These are phyloP conservation scores for Flaveria ramosissima DNA, from an alignment of 129 eudicot species.

Conservation along the genomic window DNA sequence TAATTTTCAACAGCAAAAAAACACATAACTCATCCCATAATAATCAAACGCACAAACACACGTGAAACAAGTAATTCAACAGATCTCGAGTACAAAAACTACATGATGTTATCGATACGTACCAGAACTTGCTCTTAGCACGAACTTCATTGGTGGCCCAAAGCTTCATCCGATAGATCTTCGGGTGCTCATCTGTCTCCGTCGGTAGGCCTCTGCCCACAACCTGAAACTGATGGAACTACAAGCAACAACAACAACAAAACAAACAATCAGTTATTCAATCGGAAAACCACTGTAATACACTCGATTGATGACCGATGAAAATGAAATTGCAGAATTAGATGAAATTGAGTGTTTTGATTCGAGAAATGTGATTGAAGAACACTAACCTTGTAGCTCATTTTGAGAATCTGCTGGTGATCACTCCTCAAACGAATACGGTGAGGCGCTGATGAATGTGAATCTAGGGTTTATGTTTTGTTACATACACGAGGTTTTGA, in stretches of 20 bases:
- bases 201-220: constrained; percentile 65
- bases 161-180: constrained; percentile 70
- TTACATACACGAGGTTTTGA: background rate
- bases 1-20: constrained; percentile 17
- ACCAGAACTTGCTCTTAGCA: constrained; percentile 73
- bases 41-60: background rate
- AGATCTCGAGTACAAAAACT: background rate
- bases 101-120: background rate
- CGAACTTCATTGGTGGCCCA: constrained; percentile 70
- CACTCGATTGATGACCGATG: background rate
- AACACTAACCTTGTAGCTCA: constrained; percentile 37
- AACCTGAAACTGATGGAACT: constrained; percentile 72
- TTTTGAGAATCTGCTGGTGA: constrained; percentile 19
- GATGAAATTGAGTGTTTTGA: background rate
- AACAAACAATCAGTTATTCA: background rate
- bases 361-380: background rate
- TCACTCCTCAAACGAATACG: constrained; percentile 18
- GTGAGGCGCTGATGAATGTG: constrained; percentile 30
- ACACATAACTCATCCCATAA: background rate
- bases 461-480: constrained; percentile 32
- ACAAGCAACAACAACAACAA: constrained; percentile 13
- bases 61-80: background rate
- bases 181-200: constrained; percentile 59
- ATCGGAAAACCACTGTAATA: background rate
- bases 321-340: background rate